Base-by-base conservation (phyloP, 495 filamentous ascomycete species). In the Cladorrhinum samala region DNA sequence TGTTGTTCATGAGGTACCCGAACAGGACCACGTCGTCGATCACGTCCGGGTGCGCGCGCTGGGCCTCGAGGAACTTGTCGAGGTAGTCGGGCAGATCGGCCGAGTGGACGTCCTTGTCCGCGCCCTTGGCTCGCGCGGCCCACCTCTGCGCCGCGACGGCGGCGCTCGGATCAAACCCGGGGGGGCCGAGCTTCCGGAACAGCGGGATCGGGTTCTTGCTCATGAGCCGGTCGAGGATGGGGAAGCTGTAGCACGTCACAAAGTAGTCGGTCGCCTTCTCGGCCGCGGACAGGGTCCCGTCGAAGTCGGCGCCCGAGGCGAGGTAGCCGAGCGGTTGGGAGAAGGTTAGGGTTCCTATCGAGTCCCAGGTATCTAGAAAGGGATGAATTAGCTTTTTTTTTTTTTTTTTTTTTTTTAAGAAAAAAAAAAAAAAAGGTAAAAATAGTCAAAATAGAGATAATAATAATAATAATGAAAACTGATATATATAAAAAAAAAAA, bases 291-390 rank as follows among this genome's bases (percentile, higher is more conserved):
- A 63, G 25, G 2, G 57, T 57, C 3, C 49, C 46, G 47, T 64
- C 61, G 27, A 61, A 61, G 25, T 58, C 61, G n/a, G 0, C 33
- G 16, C 65, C 71, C 9, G 63, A 52, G n/a, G 67, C 59, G 18
- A 75, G 46, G 46, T 70, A 71, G 42, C 72, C 71, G 42, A 70
- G 56, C 1, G 59, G 62, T 23, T 67, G 52, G 53, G 59, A 58
- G 46, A 73, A 73, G 37, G 70, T 67, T 5, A 63, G 48, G 30
- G 59, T 57, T 6, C 55, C 55, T 19, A 61, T 41, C 3, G 71
- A 62, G 42, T 72, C 70, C 68, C 68, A 72, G 0, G 70, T 56
- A 41, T 56, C 59, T 58, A 24, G 47, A n/a, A n/a, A n/a, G n/a
- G n/a, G n/a, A n/a, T n/a, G n/a, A n/a, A n/a, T n/a, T n/a, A n/a